phyloP scores from a whole-genome alignment of 371 early-diverging fungal species.

The Syncephalis plumigaleata region DNA sequence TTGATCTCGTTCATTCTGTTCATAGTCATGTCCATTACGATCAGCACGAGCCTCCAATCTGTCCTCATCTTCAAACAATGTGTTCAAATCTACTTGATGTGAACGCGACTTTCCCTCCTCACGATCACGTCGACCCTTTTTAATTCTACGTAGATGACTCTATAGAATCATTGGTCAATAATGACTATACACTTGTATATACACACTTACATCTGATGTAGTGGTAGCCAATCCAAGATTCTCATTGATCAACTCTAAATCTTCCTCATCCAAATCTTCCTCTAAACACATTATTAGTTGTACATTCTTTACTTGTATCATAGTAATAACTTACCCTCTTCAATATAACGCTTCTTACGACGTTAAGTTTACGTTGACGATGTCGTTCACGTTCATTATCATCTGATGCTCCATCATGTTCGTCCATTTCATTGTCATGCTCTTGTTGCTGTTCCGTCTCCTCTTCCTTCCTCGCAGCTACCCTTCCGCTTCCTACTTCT shows the following conservation, averaged over 20 bases:
- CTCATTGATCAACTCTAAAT: slow-evolving; percentile 66
- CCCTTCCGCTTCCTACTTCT: too few species aligned
- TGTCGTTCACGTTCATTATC: slow-evolving; percentile 23
- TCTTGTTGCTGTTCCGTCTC: slow-evolving; percentile 7
- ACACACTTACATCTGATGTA: slow-evolving; percentile 23
- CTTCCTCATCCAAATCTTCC: slow-evolving; percentile 72
- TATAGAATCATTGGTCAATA: not conserved
- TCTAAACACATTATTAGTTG: slow-evolving; percentile 12
- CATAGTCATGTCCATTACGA: slow-evolving; percentile 29
- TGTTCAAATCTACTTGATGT: slow-evolving; percentile 17
- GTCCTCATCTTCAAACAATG: slow-evolving; percentile 35
- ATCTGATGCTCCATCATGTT: slow-evolving; percentile 14
- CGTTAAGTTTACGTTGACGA: slow-evolving; percentile 13
- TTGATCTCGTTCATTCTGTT: slow-evolving; percentile 10
- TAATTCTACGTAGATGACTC: not conserved
- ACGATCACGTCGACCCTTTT: slow-evolving; percentile 42
- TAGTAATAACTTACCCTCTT: not conserved
- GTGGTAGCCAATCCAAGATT: slow-evolving; percentile 52
- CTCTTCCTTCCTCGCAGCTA: too few species aligned
- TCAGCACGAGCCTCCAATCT: slow-evolving; percentile 27
- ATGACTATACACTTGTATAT: not conserved
- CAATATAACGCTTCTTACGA: slow-evolving; percentile 1
- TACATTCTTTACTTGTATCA: too few species aligned
- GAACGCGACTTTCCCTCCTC: slow-evolving; percentile 27
- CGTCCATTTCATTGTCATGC: slow-evolving; percentile 12